These are phyloP conservation scores for Thuja plicata DNA, from an alignment of 83 land plant species.

Conservation along the genomic window DNA sequence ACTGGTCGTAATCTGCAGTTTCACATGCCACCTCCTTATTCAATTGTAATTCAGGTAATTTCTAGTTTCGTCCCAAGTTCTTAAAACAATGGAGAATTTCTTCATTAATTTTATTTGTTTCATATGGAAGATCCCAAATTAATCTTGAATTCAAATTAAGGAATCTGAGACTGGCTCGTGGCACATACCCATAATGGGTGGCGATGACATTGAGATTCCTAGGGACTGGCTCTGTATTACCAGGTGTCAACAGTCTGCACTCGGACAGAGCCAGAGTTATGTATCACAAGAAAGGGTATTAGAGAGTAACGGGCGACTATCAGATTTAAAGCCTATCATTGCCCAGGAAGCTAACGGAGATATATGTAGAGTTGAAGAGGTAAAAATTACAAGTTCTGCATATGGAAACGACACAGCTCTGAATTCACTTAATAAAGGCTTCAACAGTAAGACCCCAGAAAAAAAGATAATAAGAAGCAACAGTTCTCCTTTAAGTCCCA, in stretches of 20 bases:
- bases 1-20: conserved; percentile 44
- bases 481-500: not conserved
- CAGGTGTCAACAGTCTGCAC: conserved; percentile 22
- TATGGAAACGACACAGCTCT: not conserved
- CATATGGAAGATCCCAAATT: conserved; percentile 3
- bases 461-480: not conserved
- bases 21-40: conserved; percentile 88
- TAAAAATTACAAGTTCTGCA: not conserved
- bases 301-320: not conserved
- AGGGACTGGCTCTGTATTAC: conserved; percentile 88
- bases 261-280: not conserved
- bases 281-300: not conserved
- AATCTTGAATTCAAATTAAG: conserved; percentile 32
- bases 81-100: not conserved
- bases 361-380: not conserved
- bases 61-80: not conserved
- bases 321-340: not conserved
- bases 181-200: conserved; percentile 84
- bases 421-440: not conserved
- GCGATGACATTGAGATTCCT: conserved; percentile 73
- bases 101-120: not conserved
- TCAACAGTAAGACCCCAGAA: not conserved
- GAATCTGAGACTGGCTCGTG: conserved; percentile 89
- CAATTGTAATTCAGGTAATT: conserved; percentile 72
- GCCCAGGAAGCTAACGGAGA: not conserved